phyloP scores from a whole-genome alignment of 345 rosid genomes.

The Eucalyptus camaldulensis region DNA sequence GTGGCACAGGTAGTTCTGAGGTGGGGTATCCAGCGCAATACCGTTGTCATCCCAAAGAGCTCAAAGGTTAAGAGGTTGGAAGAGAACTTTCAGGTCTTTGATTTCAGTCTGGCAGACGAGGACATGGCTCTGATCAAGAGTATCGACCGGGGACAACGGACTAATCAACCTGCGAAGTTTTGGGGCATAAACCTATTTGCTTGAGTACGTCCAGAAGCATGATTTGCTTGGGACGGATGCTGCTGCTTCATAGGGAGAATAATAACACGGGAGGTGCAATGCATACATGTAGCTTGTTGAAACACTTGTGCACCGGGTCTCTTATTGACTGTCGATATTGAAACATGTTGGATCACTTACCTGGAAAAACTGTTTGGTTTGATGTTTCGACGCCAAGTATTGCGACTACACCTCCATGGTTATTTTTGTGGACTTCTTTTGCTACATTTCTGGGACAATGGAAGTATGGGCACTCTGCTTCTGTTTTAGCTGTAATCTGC shows the following conservation, averaged over 20 bases:
- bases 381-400: background rate
- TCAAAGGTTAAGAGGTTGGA: constrained; percentile 54
- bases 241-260: background rate
- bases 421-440: background rate
- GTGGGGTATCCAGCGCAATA: constrained; percentile 80
- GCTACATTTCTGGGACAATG: background rate
- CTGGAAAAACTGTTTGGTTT: background rate
- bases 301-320: background rate
- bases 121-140: constrained; percentile 60
- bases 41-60: constrained; percentile 65
- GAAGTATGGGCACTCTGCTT: background rate
- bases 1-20: constrained; percentile 64
- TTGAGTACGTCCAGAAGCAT: constrained; percentile 1
- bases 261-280: background rate
- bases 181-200: constrained; percentile 85
- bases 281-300: background rate
- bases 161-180: constrained; percentile 65
- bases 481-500: background rate
- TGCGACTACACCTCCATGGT: background rate
- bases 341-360: background rate
- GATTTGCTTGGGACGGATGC: background rate
- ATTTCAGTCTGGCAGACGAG: constrained; percentile 52
- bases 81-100: constrained; percentile 50
- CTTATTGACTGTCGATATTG: background rate
- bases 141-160: constrained; percentile 48